Evolutionary conservation across 495 filamentous ascomycete genomes (phyloP).

Genomic region (Penicillium dipodomyicola): DNA sequence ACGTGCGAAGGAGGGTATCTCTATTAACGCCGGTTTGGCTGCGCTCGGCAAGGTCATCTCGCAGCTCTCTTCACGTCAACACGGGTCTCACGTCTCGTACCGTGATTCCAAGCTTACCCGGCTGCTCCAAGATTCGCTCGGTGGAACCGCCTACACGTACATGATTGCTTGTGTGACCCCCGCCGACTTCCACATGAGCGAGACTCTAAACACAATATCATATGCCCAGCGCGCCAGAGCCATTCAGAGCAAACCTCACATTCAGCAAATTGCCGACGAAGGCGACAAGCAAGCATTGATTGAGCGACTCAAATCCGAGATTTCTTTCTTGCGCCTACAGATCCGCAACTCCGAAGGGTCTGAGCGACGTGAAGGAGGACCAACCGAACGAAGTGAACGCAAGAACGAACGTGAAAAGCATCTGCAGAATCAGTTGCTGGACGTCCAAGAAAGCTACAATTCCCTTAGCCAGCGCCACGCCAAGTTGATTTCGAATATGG

Average conservation of each 20-base stretch:
- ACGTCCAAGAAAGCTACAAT: constrained; percentile 92
- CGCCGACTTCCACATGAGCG: constrained; percentile 94
- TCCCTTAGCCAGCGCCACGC: constrained; percentile 88
- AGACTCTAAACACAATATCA: constrained; percentile 94
- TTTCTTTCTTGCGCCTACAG: constrained; percentile 91
- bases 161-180: constrained; percentile 99
- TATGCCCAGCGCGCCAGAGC: constrained; percentile 95
- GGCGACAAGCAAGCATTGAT: constrained; percentile 93
- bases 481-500: constrained; percentile 90
- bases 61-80: constrained; percentile 85
- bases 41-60: constrained; percentile 98
- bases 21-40: constrained; percentile 95
- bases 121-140: constrained; percentile 95
- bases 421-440: constrained; percentile 89
- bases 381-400: constrained; percentile 71
- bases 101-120: constrained; percentile 95
- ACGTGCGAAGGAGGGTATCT: constrained; percentile 93
- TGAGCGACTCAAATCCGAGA: constrained; percentile 89
- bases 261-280: constrained; percentile 88
- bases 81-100: constrained; percentile 93
- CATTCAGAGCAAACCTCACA: constrained; percentile 95
- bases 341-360: constrained; percentile 68
- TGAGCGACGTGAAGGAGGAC: constrained; percentile 55
- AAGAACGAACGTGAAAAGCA: constrained; percentile 83
- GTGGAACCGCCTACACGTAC: constrained; percentile 96